phyloP scores from a whole-genome alignment of 345 rosid genomes.

The Corchorus capsularis region DNA sequence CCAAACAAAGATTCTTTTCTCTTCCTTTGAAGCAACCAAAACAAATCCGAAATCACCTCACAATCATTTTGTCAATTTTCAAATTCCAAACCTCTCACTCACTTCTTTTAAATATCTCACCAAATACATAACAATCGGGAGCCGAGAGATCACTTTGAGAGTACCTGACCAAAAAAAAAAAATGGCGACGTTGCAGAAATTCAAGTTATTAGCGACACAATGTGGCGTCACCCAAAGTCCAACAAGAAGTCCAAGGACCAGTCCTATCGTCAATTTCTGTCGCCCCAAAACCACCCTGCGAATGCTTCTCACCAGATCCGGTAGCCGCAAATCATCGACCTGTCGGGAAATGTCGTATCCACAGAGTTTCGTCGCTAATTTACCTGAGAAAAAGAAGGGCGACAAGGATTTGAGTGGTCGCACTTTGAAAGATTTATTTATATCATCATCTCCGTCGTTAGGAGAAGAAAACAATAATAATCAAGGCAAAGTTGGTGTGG shows the following conservation, averaged over 20 bases:
- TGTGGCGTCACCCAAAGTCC: conserved; percentile 86
- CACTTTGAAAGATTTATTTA: conserved; percentile 68
- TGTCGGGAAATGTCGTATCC: conserved; percentile 31
- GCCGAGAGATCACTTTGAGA: conserved; percentile 20
- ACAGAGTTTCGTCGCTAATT: conserved; percentile 14
- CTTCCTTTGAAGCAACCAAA: conserved; percentile 35
- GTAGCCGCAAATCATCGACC: conserved; percentile 42
- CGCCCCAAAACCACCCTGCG: conserved; percentile 72
- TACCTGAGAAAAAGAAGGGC: conserved; percentile 38
- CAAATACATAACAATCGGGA: not conserved
- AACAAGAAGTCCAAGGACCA: conserved; percentile 74
- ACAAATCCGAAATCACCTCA: not conserved
- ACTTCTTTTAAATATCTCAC: conserved; percentile 16
- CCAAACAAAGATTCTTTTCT: conserved; percentile 44
- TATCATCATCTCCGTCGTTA: conserved; percentile 49
- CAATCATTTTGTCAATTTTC: conserved; percentile 15
- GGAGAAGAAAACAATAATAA: conserved; percentile 33
- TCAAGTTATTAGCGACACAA: conserved; percentile 82
- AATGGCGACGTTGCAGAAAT: conserved; percentile 84
- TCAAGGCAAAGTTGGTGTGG: not conserved
- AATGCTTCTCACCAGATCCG: conserved; percentile 64
- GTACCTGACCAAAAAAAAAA: not conserved
- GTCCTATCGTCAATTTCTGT: conserved; percentile 69
- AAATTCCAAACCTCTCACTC: conserved; percentile 25
- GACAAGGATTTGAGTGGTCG: conserved; percentile 35